phyloP scores from a whole-genome alignment of 192 early-diverging fungal species.

The Linnemannia elongata region DNA sequence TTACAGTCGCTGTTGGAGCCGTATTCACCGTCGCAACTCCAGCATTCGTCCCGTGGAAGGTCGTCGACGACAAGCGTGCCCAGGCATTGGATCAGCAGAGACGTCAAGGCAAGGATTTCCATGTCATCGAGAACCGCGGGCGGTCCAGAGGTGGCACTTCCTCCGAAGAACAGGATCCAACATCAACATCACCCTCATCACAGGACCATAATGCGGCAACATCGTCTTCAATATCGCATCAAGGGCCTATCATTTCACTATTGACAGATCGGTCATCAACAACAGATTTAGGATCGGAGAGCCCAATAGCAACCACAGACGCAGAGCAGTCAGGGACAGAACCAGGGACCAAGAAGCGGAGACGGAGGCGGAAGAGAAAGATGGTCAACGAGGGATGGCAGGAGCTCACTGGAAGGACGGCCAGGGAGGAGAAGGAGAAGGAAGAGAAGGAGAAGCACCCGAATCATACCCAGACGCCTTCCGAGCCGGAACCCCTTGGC shows the following conservation, averaged over 20 bases:
- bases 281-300: background rate
- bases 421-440: conserved; percentile 47
- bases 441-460: conserved; percentile 15
- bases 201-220: background rate
- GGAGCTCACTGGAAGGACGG: conserved; percentile 51
- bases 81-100: conserved; percentile 56
- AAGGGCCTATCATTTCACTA: conserved; percentile 34
- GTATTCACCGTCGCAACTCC: conserved; percentile 66
- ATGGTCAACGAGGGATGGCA: conserved; percentile 58
- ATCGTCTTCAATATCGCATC: conserved; percentile 26
- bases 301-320: background rate
- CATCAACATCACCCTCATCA: background rate
- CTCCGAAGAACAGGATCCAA: background rate
- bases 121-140: conserved; percentile 30
- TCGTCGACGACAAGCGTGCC: conserved; percentile 61
- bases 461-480: background rate
- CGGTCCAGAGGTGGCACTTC: background rate
- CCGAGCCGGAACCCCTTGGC: background rate
- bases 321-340: background rate
- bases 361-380: conserved; percentile 51
- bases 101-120: conserved; percentile 50
- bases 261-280: conserved; percentile 36
- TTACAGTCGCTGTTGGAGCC: conserved; percentile 64
- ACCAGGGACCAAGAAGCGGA: conserved; percentile 24
- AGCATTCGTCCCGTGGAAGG: conserved; percentile 67